These are phyloP conservation scores for Gossypium australe DNA, from an alignment of 345 rosid genomes.

Conservation along the genomic window DNA sequence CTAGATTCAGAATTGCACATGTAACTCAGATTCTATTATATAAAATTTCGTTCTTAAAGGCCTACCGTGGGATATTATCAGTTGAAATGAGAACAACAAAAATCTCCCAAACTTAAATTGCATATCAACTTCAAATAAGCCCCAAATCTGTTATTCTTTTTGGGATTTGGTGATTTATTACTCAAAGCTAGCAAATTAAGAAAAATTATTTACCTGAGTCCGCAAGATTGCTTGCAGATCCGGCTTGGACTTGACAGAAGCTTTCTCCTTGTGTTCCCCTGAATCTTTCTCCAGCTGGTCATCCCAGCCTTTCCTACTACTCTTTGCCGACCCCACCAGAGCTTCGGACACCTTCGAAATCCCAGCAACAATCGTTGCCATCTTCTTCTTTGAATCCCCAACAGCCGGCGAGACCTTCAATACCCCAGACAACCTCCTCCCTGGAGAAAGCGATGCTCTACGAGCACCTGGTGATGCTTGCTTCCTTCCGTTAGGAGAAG, in stretches of 20 bases:
- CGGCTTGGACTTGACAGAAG: slow-evolving; percentile 41
- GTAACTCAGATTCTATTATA: background rate
- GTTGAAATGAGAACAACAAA: background rate
- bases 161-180: background rate
- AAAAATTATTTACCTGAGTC: slow-evolving; percentile 54
- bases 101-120: background rate
- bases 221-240: slow-evolving; percentile 70
- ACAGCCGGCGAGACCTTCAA: slow-evolving; percentile 65
- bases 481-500: slow-evolving; percentile 74
- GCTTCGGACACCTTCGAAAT: slow-evolving; percentile 71
- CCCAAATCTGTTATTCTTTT: background rate
- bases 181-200: background rate
- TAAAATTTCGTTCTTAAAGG: background rate
- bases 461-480: slow-evolving; percentile 69
- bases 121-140: background rate
- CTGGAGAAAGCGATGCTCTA: slow-evolving; percentile 75
- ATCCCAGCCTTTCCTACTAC: slow-evolving; percentile 64
- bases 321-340: slow-evolving; percentile 46
- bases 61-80: background rate
- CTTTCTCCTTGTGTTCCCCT: slow-evolving; percentile 45
- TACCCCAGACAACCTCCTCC: slow-evolving; percentile 67
- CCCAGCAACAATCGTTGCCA: slow-evolving; percentile 53
- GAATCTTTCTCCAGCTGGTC: slow-evolving; percentile 34
- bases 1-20: background rate
- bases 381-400: slow-evolving; percentile 84